These are phyloP conservation scores for Fusarium zealandicum DNA, from an alignment of 2,329 filamentous ascomycete species.

Conservation along the genomic window DNA sequence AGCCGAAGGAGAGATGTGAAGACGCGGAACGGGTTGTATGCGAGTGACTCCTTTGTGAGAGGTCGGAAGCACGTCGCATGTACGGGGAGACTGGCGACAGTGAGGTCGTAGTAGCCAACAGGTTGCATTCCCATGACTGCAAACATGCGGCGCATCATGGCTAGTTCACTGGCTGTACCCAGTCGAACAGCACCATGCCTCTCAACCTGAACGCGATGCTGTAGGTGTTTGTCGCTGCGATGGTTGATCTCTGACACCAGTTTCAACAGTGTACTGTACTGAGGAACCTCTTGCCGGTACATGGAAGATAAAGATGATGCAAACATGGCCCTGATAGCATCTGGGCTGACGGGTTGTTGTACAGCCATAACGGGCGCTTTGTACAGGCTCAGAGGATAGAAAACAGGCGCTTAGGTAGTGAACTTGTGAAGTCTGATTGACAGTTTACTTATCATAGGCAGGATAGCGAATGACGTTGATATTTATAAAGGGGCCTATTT, in stretches of 20 bases:
- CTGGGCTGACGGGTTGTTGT: conserved; percentile 10
- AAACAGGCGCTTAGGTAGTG: no score
- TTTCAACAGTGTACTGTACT: conserved; percentile 41
- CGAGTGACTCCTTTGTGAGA: conserved; percentile 43
- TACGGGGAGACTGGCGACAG: conserved; percentile 54
- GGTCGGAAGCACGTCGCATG: conserved; percentile 60
- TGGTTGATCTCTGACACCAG: conserved; percentile 39
- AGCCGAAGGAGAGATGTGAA: conserved; percentile 48
- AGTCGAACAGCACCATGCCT: conserved; percentile 57
- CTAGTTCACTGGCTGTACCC: conserved; percentile 52
- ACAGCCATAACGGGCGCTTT: conserved; percentile 1
- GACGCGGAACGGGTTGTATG: conserved; percentile 52
- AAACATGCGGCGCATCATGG: conserved; percentile 53
- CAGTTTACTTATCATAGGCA: no score
- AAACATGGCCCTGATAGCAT: conserved; percentile 28
- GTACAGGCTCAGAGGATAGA: no score
- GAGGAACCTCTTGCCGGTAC: conserved; percentile 44
- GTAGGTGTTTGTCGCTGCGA: neutral
- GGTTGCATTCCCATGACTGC: conserved; percentile 55
- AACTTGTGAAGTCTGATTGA: no score
- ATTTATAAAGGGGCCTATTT: no score
- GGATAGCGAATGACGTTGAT: no score
- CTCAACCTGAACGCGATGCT: conserved; percentile 24
- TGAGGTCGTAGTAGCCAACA: conserved; percentile 60
- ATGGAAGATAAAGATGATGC: conserved; percentile 41